Conservation (phyloP, 1,139 yeast species). For the Kodamaea sp. region DNA sequence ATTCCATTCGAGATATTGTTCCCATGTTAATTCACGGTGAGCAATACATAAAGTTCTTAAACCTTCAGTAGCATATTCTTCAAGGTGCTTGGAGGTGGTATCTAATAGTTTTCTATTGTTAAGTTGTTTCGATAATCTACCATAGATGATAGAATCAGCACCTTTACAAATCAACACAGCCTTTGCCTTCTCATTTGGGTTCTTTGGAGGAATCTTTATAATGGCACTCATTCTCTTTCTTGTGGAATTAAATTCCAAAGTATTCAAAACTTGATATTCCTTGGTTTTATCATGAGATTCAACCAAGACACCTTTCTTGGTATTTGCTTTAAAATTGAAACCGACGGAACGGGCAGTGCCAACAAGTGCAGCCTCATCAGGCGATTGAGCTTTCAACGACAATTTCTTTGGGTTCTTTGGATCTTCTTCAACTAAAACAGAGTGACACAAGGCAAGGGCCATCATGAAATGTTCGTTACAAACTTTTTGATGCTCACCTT, state of each 20-base stretch:
- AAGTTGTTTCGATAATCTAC: slow-evolving; percentile 32
- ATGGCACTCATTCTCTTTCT: slow-evolving; percentile 86
- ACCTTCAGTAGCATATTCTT: slow-evolving; percentile 47
- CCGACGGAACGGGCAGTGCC: slow-evolving; percentile 59
- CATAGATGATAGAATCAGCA: slow-evolving; percentile 47
- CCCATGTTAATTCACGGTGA: slow-evolving; percentile 42
- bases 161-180: slow-evolving; percentile 48
- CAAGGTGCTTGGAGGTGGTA: slow-evolving; percentile 39
- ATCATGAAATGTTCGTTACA: slow-evolving; percentile 50
- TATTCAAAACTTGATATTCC: slow-evolving; percentile 47
- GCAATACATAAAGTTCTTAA: slow-evolving; percentile 48
- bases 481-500: slow-evolving; percentile 30
- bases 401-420: slow-evolving; percentile 34
- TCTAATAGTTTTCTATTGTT: slow-evolving; percentile 31
- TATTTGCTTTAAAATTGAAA: slow-evolving; percentile 44
- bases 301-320: slow-evolving; percentile 43
- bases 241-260: slow-evolving; percentile 52
- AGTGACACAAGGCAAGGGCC: slow-evolving; percentile 54
- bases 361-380: slow-evolving; percentile 63
- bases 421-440: slow-evolving; percentile 52
- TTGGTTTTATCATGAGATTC: slow-evolving; percentile 41
- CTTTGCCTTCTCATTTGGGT: slow-evolving; percentile 30
- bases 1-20: slow-evolving; percentile 43
- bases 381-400: slow-evolving; percentile 56
- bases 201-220: slow-evolving; percentile 50